Conservation (phyloP, 495 filamentous ascomycete genomes). For the Neurospora sp. region DNA sequence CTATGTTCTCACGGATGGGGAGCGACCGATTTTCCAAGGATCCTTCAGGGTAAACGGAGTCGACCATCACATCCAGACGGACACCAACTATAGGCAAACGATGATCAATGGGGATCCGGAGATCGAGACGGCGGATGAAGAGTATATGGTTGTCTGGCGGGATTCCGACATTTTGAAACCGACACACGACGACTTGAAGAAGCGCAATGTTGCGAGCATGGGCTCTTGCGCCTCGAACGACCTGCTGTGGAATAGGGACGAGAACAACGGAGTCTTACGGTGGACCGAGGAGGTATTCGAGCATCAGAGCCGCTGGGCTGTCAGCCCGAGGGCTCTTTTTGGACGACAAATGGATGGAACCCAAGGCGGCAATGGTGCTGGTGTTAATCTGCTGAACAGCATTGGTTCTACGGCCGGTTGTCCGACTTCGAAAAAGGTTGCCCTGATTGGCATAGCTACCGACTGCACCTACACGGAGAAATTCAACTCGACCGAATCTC, state of each 20-base stretch:
- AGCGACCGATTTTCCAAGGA: constrained; percentile 76
- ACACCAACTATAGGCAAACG: constrained; percentile 63
- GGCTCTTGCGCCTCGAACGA: constrained; percentile 52
- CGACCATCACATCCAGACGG: constrained; percentile 80
- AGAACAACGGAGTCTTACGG: constrained; percentile 54
- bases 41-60: constrained; percentile 72
- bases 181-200: constrained; percentile 21
- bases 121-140: constrained; percentile 47
- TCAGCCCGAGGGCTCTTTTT: constrained; percentile 26
- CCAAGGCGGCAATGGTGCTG: constrained; percentile 65
- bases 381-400: constrained; percentile 69
- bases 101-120: constrained; percentile 64
- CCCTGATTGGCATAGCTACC: constrained; percentile 82
- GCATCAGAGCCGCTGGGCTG: constrained; percentile 15
- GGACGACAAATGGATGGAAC: constrained; percentile 41
- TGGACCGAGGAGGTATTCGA: constrained; percentile 20
- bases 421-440: constrained; percentile 78
- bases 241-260: constrained; percentile 60
- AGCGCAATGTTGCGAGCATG: constrained; percentile 24
- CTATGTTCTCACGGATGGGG: constrained; percentile 63
- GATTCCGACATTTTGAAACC: constrained; percentile 66
- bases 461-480: constrained; percentile 75
- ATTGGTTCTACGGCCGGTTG: constrained; percentile 79
- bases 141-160: constrained; percentile 84
- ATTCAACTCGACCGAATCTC: constrained; percentile 52